These are phyloP conservation scores for Trypanosoma mega DNA, from an alignment of 208 protist species.

Conservation along the genomic window DNA sequence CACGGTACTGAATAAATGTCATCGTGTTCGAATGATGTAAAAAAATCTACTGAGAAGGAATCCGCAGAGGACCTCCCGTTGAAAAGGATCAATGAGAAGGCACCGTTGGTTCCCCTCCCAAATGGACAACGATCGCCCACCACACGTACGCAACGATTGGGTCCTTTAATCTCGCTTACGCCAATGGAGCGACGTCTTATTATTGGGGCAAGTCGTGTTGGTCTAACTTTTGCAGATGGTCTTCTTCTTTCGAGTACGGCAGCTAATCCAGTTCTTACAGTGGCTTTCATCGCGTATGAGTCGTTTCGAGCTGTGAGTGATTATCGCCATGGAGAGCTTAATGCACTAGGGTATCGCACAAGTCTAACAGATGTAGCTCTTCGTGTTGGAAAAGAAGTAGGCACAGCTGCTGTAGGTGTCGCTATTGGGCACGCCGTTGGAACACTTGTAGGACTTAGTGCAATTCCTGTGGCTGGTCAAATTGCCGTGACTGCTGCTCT, in stretches of 20 bases:
- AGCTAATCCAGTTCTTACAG: constrained; percentile 52
- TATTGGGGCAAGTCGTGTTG: constrained; percentile 41
- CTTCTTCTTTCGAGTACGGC: constrained; percentile 51
- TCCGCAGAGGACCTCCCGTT: not conserved
- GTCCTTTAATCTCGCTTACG: constrained; percentile 30
- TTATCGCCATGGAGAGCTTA: constrained; percentile 55
- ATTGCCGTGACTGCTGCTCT: constrained; percentile 48
- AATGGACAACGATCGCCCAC: not conserved
- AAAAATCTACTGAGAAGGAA: too few species aligned
- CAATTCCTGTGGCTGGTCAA: constrained; percentile 63
- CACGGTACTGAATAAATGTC: too few species aligned
- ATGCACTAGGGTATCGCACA: constrained; percentile 53
- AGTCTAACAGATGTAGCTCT: constrained; percentile 53
- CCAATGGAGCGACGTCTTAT: constrained; percentile 37
- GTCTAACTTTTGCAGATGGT: constrained; percentile 52
- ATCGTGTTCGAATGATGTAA: too few species aligned
- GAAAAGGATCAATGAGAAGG: not conserved
- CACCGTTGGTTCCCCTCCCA: not conserved
- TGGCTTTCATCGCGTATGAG: constrained; percentile 58
- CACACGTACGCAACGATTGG: not conserved
- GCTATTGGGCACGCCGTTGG: constrained; percentile 63
- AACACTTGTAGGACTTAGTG: constrained; percentile 46
- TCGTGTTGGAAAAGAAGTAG: constrained; percentile 51
- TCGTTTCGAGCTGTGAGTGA: constrained; percentile 44
- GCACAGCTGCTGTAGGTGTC: constrained; percentile 50